phyloP scores from a whole-genome alignment of 176 grass and related monocot genomes.

The Lolium rigidum region DNA sequence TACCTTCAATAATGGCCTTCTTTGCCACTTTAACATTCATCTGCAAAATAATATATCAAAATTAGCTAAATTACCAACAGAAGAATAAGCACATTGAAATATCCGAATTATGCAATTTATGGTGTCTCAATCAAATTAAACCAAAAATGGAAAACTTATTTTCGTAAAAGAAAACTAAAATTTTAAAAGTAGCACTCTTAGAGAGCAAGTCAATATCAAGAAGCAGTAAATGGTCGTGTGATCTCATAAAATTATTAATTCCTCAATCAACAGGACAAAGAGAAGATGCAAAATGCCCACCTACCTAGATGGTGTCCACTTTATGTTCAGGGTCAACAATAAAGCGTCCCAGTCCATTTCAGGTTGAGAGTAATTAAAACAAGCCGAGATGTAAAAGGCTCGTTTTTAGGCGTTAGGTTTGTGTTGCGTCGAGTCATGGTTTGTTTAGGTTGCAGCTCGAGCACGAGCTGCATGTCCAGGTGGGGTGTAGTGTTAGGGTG shows the following conservation, averaged over 20 bases:
- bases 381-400: too few species aligned
- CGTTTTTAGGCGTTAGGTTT: too few species aligned
- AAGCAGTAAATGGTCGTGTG: not conserved
- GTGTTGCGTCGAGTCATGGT: too few species aligned
- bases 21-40: slow-evolving; percentile 91
- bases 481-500: too few species aligned
- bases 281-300: not conserved
- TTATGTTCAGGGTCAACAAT: too few species aligned
- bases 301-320: too few species aligned
- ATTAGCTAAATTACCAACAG: slow-evolving; percentile 25
- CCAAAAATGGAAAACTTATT: not conserved
- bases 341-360: too few species aligned
- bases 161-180: too few species aligned
- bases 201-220: not conserved
- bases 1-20: slow-evolving; percentile 92
- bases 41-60: slow-evolving; percentile 49
- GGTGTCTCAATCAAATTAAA: not conserved
- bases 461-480: too few species aligned
- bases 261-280: not conserved
- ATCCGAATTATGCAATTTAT: slow-evolving; percentile 10
- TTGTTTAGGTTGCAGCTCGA: too few species aligned
- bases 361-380: too few species aligned
- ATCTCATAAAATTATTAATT: slow-evolving; percentile 9
- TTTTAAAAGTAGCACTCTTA: not conserved
- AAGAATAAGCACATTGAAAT: slow-evolving; percentile 2